Conservation (phyloP, 352 stramenopile genomes). For the Pilasporangium apinafurcum region DNA sequence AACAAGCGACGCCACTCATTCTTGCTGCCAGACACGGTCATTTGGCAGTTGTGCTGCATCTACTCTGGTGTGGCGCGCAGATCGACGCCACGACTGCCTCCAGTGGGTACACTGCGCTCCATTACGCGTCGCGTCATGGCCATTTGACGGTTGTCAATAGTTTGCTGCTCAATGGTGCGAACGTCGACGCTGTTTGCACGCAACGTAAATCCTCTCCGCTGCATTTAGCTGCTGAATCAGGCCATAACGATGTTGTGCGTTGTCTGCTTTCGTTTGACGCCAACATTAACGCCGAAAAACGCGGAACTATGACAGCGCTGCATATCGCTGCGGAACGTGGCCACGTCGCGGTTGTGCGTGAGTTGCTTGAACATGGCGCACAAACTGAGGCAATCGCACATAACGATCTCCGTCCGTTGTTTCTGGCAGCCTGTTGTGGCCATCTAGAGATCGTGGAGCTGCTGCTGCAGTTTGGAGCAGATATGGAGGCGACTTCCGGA, state of each 20-base stretch:
- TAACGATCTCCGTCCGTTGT: constrained; percentile 33
- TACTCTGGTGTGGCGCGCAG: constrained; percentile 37
- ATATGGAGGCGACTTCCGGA: constrained; percentile 31
- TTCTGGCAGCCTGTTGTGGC: constrained; percentile 44
- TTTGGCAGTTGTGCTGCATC: constrained; percentile 35
- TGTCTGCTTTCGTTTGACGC: constrained; percentile 44
- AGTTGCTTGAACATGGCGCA: constrained; percentile 34
- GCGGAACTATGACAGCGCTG: constrained; percentile 33
- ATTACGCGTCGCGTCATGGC: constrained; percentile 44
- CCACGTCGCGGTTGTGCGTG: constrained; percentile 24
- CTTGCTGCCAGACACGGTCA: constrained; percentile 40
- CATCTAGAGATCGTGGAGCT: constrained; percentile 33
- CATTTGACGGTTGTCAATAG: constrained; percentile 51
- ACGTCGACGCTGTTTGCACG: constrained; percentile 35
- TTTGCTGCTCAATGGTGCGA: constrained; percentile 39
- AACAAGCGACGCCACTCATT: constrained; percentile 30
- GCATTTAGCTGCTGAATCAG: constrained; percentile 42
- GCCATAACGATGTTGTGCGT: constrained; percentile 41
- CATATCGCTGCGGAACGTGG: constrained; percentile 51
- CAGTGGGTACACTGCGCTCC: constrained; percentile 40
- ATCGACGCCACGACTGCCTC: constrained; percentile 26
- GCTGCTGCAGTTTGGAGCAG: constrained; percentile 28
- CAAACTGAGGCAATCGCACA: constrained; percentile 33
- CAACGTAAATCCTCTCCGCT: constrained; percentile 21
- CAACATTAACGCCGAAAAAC: constrained; percentile 35